phyloP scores from a whole-genome alignment of 2,329 filamentous ascomycete genomes.

The Drechmeria coniospora region DNA sequence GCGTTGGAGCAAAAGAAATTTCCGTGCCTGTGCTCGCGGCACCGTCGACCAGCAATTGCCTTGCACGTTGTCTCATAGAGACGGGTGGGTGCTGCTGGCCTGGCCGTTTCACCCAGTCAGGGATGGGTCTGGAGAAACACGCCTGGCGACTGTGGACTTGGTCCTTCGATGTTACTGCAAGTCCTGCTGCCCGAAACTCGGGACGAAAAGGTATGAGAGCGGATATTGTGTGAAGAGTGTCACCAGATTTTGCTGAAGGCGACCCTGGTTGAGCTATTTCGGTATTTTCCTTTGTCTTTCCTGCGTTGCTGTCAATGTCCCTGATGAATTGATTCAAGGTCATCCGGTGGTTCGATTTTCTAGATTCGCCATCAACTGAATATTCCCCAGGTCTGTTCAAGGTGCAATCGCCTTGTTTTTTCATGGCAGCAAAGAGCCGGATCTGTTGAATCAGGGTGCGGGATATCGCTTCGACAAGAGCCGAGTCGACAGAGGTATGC shows the following conservation, averaged over 20 bases:
- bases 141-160: slow-evolving; percentile 20
- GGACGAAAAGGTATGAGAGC: slow-evolving; percentile 36
- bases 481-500: slow-evolving; percentile 19
- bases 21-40: slow-evolving; percentile 15
- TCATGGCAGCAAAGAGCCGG: slow-evolving; percentile 20
- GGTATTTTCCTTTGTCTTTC: slow-evolving; percentile 20
- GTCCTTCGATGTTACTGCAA: slow-evolving; percentile 37
- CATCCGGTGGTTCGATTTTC: slow-evolving; percentile 26
- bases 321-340: slow-evolving; percentile 21
- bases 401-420: slow-evolving; percentile 3
- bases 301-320: slow-evolving; percentile 14
- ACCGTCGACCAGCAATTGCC: slow-evolving; percentile 15
- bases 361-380: slow-evolving; percentile 14
- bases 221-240: slow-evolving; percentile 33
- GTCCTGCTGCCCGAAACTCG: slow-evolving; percentile 36
- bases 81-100: slow-evolving; percentile 1
- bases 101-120: slow-evolving; percentile 3
- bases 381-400: slow-evolving; percentile 1
- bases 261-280: slow-evolving; percentile 23
- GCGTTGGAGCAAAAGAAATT: slow-evolving; percentile 15
- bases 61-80: slow-evolving; percentile 1
- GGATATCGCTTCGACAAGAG: slow-evolving; percentile 27
- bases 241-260: slow-evolving; percentile 25
- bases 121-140: too few relatives aligned
- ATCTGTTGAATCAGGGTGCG: slow-evolving; percentile 29